phyloP scores from a whole-genome alignment of 1,284 basidiomycete species.

The Ceratobasidium sp. region DNA sequence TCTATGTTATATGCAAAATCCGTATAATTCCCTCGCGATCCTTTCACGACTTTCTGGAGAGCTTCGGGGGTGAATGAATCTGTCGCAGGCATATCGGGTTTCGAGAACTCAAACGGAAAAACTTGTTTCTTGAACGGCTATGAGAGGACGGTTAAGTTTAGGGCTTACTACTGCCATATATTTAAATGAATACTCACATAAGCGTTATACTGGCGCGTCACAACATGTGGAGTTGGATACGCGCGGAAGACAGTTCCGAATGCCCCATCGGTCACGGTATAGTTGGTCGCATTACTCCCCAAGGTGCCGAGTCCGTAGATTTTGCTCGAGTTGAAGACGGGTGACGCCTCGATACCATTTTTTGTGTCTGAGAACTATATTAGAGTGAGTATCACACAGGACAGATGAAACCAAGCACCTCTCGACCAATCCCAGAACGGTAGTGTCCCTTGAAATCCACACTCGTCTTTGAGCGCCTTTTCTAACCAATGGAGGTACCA shows the following conservation, averaged over 20 bases:
- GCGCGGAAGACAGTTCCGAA: constrained; percentile 27
- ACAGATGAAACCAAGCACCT: neutral
- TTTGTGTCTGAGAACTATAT: neutral
- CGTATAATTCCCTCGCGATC: constrained; percentile 18
- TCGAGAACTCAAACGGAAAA: constrained; percentile 24
- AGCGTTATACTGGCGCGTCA: neutral
- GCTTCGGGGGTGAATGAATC: constrained; percentile 2
- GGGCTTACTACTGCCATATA: too few relatives aligned
- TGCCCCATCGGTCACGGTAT: constrained; percentile 35
- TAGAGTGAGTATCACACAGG: neutral
- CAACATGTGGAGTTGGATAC: neutral
- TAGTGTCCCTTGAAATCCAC: constrained; percentile 5
- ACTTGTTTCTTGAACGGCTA: constrained; percentile 37
- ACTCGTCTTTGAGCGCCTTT: constrained; percentile 10
- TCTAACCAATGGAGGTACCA: constrained; percentile 23
- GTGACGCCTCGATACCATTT: constrained; percentile 11
- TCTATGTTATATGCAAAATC: constrained; percentile 28
- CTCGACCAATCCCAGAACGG: constrained; percentile 41
- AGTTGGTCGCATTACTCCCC: neutral
- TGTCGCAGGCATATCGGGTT: constrained; percentile 11
- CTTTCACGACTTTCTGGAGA: constrained; percentile 12
- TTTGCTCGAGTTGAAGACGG: constrained; percentile 22
- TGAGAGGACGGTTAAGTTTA: too few relatives aligned
- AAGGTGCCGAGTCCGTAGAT: constrained; percentile 41
- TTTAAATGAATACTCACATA: too few relatives aligned